Base-by-base conservation (phyloP, 352 stramenopile genomes). In the Plasmopara halstedii region DNA sequence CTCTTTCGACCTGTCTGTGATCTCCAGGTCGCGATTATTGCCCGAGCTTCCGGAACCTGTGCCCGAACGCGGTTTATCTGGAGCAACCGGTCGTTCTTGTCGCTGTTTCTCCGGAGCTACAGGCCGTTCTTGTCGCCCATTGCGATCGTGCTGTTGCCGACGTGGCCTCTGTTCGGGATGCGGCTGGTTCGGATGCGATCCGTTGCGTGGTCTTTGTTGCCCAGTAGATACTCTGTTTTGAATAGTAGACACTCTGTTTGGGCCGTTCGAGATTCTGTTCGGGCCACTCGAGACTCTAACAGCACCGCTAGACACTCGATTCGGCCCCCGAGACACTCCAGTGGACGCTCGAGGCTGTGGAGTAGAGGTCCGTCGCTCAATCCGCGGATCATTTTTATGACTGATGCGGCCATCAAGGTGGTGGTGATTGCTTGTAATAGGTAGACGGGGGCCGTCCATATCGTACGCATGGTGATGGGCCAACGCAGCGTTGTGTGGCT, bases 1-100 rank as follows among this genome's bases (percentile, higher is more conserved):
- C 38, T 83, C 67, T 4, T 55, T 54, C 6, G 70, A 79, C 31
- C 44, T 62, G 31, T 68, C 53, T 8, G 56, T 71, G 46, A 65
- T 62, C 29, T 72, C 57, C 33, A 52, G 55, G 38, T 64, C 62
- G 27, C 52, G 56, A 23, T 60, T 58, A 15, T 65, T 70, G n/a
- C 49, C 42, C 2, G 42, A 54, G 2, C 26, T 47, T 14, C 31
- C 53, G 8, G 45, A 54, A 6, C 46, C 42, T 6, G 23, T 41
- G 27, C 46, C 59, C 14, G 48, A 42, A 8, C 42, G 61, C 26
- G 52, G 45, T 34, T 67, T 62, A 19, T 63, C 53, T 15, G 15
- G 41, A 6, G 38, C 35, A 2, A 60, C 55, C 14, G 39, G 46
- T n/a, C n/a, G n/a, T n/a, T n/a, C n/a, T n/a, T n/a, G 20, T 64